These are phyloP conservation scores for Triticum turgidum DNA, from an alignment of 176 grass and related monocot species.

Conservation along the genomic window DNA sequence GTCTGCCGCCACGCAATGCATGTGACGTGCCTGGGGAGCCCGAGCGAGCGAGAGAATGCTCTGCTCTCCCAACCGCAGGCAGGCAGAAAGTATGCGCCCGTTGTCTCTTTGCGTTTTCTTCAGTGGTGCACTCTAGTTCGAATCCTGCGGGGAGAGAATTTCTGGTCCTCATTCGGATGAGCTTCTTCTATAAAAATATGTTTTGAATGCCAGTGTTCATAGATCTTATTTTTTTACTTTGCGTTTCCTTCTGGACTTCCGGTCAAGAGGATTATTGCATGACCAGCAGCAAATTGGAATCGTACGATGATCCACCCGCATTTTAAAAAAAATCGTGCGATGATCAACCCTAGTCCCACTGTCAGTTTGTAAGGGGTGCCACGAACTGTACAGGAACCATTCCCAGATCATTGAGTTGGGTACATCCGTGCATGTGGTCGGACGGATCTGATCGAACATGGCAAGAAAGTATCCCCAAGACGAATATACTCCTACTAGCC, in stretches of 20 bases:
- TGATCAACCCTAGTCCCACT: background rate
- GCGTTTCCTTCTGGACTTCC: background rate
- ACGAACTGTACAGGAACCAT: too few species aligned
- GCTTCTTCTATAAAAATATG: too few species aligned
- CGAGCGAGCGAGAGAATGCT: background rate
- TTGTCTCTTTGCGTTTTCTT: background rate
- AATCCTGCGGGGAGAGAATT: too few species aligned
- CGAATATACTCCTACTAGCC: background rate
- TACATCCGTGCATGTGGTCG: background rate
- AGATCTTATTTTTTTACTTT: too few species aligned
- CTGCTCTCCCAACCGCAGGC: conserved; percentile 24
- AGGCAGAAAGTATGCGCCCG: background rate
- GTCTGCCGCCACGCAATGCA: background rate
- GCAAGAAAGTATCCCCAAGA: background rate
- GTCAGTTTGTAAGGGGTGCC: too few species aligned
- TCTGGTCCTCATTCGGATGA: too few species aligned
- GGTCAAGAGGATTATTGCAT: background rate
- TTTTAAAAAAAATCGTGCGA: background rate
- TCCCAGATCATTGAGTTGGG: too few species aligned
- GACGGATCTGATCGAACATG: background rate
- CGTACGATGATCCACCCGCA: background rate
- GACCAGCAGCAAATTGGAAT: background rate
- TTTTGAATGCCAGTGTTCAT: too few species aligned
- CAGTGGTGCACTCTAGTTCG: too few species aligned
- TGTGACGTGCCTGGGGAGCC: background rate